Conservation (phyloP, 768 basidiomycete genomes). For the Postia placenta region DNA sequence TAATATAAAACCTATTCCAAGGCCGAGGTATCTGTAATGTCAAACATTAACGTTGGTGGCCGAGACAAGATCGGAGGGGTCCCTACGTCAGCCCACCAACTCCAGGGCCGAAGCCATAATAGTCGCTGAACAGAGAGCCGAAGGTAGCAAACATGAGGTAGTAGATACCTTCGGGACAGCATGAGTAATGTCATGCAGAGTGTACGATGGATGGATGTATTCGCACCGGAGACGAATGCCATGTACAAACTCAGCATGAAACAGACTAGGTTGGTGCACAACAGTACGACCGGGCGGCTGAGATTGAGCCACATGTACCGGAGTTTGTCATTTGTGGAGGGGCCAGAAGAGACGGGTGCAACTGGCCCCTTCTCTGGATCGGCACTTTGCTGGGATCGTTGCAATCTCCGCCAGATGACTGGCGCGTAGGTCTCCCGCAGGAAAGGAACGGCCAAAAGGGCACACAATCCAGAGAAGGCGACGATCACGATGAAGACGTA, state of each 20-base stretch:
- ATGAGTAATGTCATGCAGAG: slow-evolving; percentile 13
- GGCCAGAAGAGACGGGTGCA: slow-evolving; percentile 7
- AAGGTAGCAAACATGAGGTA: slow-evolving; percentile 61
- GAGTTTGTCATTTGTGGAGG: slow-evolving; percentile 18
- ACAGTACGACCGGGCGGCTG: slow-evolving; percentile 50
- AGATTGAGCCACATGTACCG: slow-evolving; percentile 55
- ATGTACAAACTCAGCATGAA: slow-evolving; percentile 67
- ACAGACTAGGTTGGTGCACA: slow-evolving; percentile 58
- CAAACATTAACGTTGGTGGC: slow-evolving; percentile 22
- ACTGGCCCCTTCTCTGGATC: slow-evolving; percentile 40
- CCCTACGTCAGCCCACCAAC: slow-evolving; percentile 29
- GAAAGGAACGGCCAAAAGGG: slow-evolving; percentile 49
- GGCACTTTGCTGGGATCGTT: slow-evolving; percentile 29
- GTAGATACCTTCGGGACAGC: slow-evolving; percentile 40
- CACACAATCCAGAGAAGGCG: slow-evolving; percentile 34
- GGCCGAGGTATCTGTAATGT: slow-evolving; percentile 32
- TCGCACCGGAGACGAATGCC: slow-evolving; percentile 36
- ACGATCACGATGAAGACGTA: slow-evolving; percentile 50
- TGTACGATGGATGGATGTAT: neutral
- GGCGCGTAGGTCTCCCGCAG: slow-evolving; percentile 76
- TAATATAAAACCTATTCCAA: slow-evolving; percentile 30
- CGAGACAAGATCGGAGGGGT: slow-evolving; percentile 35
- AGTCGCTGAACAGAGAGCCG: slow-evolving; percentile 37
- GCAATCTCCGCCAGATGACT: slow-evolving; percentile 48
- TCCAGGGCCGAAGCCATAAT: slow-evolving; percentile 26